Evolutionary conservation across 2,329 filamentous ascomycete genomes (phyloP).

Genomic region (Apiospora saccharicola): DNA sequence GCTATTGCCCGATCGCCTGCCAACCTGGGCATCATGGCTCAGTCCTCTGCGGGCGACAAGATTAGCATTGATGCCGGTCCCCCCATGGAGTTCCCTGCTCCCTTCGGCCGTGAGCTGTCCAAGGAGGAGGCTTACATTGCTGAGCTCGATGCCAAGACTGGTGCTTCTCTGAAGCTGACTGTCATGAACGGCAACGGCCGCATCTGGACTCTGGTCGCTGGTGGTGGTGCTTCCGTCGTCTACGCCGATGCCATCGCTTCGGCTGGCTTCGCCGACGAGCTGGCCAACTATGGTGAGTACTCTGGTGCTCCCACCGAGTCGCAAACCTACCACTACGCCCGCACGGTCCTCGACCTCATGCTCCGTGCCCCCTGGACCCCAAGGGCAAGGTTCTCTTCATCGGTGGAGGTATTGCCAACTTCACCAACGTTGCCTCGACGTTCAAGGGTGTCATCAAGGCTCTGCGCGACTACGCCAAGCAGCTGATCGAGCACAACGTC

Average conservation of each 20-base stretch:
- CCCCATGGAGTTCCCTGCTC: slow-evolving; percentile 98
- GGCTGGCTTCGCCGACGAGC: slow-evolving; percentile 90
- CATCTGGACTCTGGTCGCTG: slow-evolving; percentile 97
- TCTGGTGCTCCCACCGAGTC: slow-evolving; percentile 98
- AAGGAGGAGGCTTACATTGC: slow-evolving; percentile 99
- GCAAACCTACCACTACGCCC: slow-evolving; percentile 98
- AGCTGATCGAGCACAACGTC: slow-evolving; percentile 93
- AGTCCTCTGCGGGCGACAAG: slow-evolving; percentile 71
- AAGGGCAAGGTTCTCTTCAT: slow-evolving; percentile 99
- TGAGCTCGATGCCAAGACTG: slow-evolving; percentile 98
- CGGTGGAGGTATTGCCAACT: slow-evolving; percentile 99
- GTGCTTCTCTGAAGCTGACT: slow-evolving; percentile 97
- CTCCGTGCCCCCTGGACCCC: slow-evolving; percentile 84
- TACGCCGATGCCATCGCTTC: slow-evolving; percentile 99
- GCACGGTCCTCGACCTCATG: slow-evolving; percentile 96
- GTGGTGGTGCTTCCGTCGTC: slow-evolving; percentile 99
- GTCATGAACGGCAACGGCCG: slow-evolving; percentile 91
- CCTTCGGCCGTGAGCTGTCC: slow-evolving; percentile 96
- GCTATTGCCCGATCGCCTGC: slow-evolving; percentile 91
- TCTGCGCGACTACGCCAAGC: slow-evolving; percentile 85
- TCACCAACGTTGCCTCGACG: slow-evolving; percentile 98
- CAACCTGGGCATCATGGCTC: slow-evolving; percentile 82
- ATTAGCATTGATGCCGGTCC: slow-evolving; percentile 95
- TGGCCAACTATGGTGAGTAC: slow-evolving; percentile 99
- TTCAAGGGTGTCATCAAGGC: slow-evolving; percentile 99